Base-by-base conservation (phyloP, 371 early-diverging fungal species). In the Mortierella sp. region DNA sequence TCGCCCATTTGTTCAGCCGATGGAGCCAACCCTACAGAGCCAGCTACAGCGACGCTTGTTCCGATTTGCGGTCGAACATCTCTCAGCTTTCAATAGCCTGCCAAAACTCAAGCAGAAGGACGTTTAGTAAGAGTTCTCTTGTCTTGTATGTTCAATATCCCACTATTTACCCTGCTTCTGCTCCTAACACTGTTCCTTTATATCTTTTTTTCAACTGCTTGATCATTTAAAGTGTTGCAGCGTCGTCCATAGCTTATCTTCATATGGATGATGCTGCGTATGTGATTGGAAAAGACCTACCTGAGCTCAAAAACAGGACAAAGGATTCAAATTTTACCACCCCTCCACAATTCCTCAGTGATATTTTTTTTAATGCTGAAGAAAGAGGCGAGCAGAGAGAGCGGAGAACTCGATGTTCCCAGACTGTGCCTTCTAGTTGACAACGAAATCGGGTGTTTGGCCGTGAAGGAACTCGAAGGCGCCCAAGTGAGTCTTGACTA, bases 61-160 rank as follows among this genome's bases (percentile, higher is more conserved):
- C 44, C 53, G 43, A 43, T 55, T 37, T 37, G 55, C 26, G 4
- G 29, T n/a, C 21, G 25, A 55, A 9, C 53, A 63, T 2, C 56
- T 63, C 29, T 15, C 55, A 55, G 37, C 25, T 37, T 63, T 26
- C 55, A 18, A 37, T 29, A 29, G 47, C 64, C 44, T 63, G 44
- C 45, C 55, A 14, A 63, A 25, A 63, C 18, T 63, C 55, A 23
- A 63, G 64, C 64, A 57, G 47, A 64, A 64, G 47, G 57, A 64
- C 43, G 19, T 64, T 2, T 64, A 57, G 64, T 64, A 64, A 46
- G 64, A 28, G 3, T n/a, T n/a, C n/a, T n/a, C n/a, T n/a, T n/a
- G n/a, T n/a, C n/a, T n/a, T n/a, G n/a, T n/a, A n/a, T n/a, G n/a
- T n/a, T n/a, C n/a, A n/a, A n/a, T n/a, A n/a, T n/a, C n/a, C n/a